These are phyloP conservation scores for Limonium bicolor DNA, from an alignment of 148 eudicot species.

Conservation along the genomic window DNA sequence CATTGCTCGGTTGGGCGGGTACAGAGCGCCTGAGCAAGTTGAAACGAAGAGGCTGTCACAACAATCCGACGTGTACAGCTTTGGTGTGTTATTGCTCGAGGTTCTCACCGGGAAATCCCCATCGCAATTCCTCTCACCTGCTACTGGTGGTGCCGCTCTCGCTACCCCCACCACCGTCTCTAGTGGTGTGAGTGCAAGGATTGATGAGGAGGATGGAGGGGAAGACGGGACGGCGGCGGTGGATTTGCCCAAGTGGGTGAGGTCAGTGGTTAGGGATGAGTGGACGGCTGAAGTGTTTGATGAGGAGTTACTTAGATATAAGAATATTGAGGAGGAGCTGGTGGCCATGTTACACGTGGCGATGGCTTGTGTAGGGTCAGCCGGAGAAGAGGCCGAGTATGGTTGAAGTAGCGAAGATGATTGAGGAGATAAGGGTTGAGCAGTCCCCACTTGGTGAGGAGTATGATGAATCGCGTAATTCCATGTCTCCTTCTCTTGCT, in stretches of 20 bases:
- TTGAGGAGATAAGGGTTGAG: slow-evolving; percentile 88
- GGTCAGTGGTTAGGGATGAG: slow-evolving; percentile 81
- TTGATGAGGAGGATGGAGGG: slow-evolving; percentile 14
- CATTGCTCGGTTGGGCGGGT: slow-evolving; percentile 68
- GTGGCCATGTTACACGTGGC: slow-evolving; percentile 84
- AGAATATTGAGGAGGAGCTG: slow-evolving; percentile 90
- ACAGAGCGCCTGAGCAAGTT: slow-evolving; percentile 70
- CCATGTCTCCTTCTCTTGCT: slow-evolving; percentile 66
- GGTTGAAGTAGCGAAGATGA: slow-evolving; percentile 67
- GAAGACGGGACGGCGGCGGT: slow-evolving; percentile 23
- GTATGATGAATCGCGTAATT: slow-evolving; percentile 76
- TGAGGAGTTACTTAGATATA: slow-evolving; percentile 75
- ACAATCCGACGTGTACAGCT: slow-evolving; percentile 82
- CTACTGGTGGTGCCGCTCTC: slow-evolving; percentile 11
- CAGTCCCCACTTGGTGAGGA: slow-evolving; percentile 82
- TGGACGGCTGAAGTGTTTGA: slow-evolving; percentile 97
- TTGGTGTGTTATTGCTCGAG: slow-evolving; percentile 68
- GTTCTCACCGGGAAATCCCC: slow-evolving; percentile 75
- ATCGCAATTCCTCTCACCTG: slow-evolving; percentile 29
- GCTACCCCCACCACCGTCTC: no score
- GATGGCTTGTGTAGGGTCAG: slow-evolving; percentile 65
- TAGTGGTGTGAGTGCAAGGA: no score
- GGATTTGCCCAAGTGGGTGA: slow-evolving; percentile 84
- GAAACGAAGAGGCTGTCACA: slow-evolving; percentile 72
- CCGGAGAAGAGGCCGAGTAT: slow-evolving; percentile 87